phyloP scores from a whole-genome alignment of 768 basidiomycete species.

The Tubosaeta sp. region DNA sequence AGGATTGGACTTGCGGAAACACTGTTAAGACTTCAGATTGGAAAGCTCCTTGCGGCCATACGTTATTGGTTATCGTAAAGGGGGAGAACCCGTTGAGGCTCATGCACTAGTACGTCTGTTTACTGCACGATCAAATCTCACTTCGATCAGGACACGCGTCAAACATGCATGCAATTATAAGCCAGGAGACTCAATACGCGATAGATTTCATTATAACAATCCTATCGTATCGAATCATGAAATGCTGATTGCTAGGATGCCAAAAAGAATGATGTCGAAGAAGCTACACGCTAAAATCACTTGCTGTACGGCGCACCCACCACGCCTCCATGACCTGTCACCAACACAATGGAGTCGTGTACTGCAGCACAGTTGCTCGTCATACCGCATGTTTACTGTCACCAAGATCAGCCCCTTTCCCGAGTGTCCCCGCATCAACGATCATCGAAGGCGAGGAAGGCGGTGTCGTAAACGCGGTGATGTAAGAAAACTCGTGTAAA shows the following conservation, averaged over 20 bases:
- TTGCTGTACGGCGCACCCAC: neutral
- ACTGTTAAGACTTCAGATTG: conserved; percentile 5
- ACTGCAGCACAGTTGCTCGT: conserved; percentile 4
- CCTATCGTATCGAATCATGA: conserved; percentile 27
- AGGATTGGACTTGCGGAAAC: neutral
- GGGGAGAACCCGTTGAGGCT: neutral
- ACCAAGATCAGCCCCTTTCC: conserved; percentile 7
- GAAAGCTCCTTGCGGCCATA: conserved; percentile 20
- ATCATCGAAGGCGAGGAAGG: conserved; percentile 23
- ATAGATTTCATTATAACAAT: conserved; percentile 1
- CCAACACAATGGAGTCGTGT: conserved; percentile 10
- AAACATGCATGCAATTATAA: conserved; percentile 16
- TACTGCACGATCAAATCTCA: conserved; percentile 5
- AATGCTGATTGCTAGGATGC: conserved; percentile 9
- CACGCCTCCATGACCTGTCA: conserved; percentile 5
- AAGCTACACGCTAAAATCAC: conserved; percentile 15
- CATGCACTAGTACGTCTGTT: conserved; percentile 17
- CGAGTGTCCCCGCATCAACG: conserved; percentile 5
- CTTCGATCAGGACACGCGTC: conserved; percentile 16
- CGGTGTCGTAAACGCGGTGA: conserved; percentile 30
- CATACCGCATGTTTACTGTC: conserved; percentile 11
- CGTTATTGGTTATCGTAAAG: neutral
- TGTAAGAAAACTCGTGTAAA: conserved; percentile 29
- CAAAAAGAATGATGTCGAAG: conserved; percentile 6
- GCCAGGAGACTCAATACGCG: neutral